Conservation (phyloP, 1,139 yeast species). For the Saccharomyces hybrid region DNA sequence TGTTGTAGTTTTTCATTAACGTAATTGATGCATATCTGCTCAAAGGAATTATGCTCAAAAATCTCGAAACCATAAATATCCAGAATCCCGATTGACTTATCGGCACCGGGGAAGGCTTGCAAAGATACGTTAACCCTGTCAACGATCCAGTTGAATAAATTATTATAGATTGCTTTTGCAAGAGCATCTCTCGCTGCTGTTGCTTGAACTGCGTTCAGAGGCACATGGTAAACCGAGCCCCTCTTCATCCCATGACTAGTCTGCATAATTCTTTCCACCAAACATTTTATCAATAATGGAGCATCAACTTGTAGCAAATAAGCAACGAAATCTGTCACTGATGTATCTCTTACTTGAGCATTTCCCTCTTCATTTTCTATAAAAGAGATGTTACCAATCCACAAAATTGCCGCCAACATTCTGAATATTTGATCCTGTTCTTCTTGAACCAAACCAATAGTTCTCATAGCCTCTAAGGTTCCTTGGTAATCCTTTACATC, state of each 20-base stretch:
- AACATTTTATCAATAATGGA: conserved; percentile 54
- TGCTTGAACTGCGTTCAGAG: conserved; percentile 86
- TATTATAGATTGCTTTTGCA: conserved; percentile 89
- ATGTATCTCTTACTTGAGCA: conserved; percentile 69
- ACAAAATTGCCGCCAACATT: conserved; percentile 73
- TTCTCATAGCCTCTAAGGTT: conserved; percentile 76
- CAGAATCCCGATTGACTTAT: conserved; percentile 81
- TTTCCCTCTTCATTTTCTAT: conserved; percentile 82
- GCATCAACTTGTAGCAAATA: conserved; percentile 79
- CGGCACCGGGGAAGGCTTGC: conserved; percentile 42
- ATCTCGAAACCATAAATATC: conserved; percentile 98
- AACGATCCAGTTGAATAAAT: conserved; percentile 96
- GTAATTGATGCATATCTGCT: conserved; percentile 92
- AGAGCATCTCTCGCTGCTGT: conserved; percentile 90
- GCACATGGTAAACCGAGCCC: conserved; percentile 92
- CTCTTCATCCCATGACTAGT: conserved; percentile 82
- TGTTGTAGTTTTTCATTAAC: conserved; percentile 97
- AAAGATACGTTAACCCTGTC: conserved; percentile 78
- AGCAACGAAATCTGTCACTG: conserved; percentile 90
- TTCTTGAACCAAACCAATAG: conserved; percentile 69
- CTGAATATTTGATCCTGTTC: conserved; percentile 91
- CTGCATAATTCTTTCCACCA: conserved; percentile 78
- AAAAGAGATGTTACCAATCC: conserved; percentile 92
- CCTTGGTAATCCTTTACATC: conserved; percentile 73
- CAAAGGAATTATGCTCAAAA: conserved; percentile 92